A percentile compares a stretch with the other conserved stretches of the same genome.
Evolutionary conservation across 768 basidiomycete species (phyloP).

Genomic region (Pulveroboletus frians): DNA sequence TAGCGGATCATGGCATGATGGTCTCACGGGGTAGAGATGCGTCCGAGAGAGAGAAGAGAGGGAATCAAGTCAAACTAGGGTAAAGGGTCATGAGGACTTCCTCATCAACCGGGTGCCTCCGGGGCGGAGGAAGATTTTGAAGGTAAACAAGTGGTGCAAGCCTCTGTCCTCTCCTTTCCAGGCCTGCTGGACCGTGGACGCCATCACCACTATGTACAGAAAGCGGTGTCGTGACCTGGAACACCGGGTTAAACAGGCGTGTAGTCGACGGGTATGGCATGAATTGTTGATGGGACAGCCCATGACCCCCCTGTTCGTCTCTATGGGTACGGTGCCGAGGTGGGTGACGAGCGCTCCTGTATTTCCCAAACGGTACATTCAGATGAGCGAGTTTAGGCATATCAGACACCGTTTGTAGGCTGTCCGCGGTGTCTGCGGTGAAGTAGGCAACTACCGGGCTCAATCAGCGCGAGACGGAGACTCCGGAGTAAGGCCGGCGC

Average conservation of each 20-base stretch:
- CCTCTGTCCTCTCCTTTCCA: constrained; percentile 21
- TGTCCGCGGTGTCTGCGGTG: constrained; percentile 55
- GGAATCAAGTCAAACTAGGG: constrained; percentile 28
- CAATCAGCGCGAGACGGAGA: constrained; percentile 2
- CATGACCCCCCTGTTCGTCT: constrained; percentile 20
- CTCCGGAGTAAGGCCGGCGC: constrained; percentile 25
- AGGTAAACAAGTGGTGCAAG: constrained; percentile 66
- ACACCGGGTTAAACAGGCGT: constrained; percentile 9
- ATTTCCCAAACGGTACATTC: constrained; percentile 53
- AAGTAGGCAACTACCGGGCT: constrained; percentile 64
- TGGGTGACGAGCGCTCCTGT: constrained; percentile 59
- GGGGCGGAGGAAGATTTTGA: constrained; percentile 51
- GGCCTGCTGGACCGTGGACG: not conserved
- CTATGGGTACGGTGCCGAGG: constrained; percentile 36
- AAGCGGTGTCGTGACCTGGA: constrained; percentile 2
- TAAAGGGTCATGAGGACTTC: constrained; percentile 59
- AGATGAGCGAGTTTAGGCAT: constrained; percentile 49
- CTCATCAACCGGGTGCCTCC: constrained; percentile 68
- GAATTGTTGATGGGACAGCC: constrained; percentile 23
- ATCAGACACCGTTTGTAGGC: constrained; percentile 56
- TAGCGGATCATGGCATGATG: constrained; percentile 7
- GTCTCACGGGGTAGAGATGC: constrained; percentile 4
- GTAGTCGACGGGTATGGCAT: constrained; percentile 30
- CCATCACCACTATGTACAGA: not conserved
- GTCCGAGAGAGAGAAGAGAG: constrained; percentile 12